Percentiles rank a stretch among this genome's conserved stretches.
Evolutionary conservation across 176 grass and related monocot species (phyloP).

Genomic region (Leersia perrieri): DNA sequence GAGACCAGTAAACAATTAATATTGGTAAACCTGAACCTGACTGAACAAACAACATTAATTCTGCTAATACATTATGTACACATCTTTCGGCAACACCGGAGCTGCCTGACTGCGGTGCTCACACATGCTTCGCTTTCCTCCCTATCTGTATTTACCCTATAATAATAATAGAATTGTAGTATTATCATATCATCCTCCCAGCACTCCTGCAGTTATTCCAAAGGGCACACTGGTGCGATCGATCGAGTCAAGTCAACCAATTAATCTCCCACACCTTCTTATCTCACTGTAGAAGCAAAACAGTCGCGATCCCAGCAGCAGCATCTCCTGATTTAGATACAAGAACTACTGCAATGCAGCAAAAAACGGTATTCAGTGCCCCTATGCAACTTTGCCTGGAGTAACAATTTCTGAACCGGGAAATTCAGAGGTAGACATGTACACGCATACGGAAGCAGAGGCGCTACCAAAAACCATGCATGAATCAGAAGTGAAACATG

Average conservation of each 20-base stretch:
- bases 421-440: no score
- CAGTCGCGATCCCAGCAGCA: constrained; percentile 15
- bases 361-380: not conserved
- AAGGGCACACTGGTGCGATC: not conserved
- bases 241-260: not conserved
- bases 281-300: constrained; percentile 12
- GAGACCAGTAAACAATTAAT: not conserved
- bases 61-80: constrained; percentile 58
- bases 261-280: not conserved
- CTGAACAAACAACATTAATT: constrained; percentile 32
- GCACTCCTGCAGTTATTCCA: constrained; percentile 37
- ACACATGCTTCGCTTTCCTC: constrained; percentile 28
- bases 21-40: constrained; percentile 6
- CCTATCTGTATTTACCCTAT: constrained; percentile 36
- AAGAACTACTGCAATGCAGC: constrained; percentile 25
- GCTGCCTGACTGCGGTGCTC: constrained; percentile 26
- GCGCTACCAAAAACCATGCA: no score
- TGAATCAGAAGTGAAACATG: no score
- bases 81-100: not conserved
- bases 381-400: not conserved
- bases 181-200: constrained; percentile 6
- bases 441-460: no score
- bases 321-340: constrained; percentile 27
- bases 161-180: not conserved
- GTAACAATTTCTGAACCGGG: not conserved